These are phyloP conservation scores for Hippophae rhamnoides DNA, from an alignment of 306 rosid species.

Conservation along the genomic window DNA sequence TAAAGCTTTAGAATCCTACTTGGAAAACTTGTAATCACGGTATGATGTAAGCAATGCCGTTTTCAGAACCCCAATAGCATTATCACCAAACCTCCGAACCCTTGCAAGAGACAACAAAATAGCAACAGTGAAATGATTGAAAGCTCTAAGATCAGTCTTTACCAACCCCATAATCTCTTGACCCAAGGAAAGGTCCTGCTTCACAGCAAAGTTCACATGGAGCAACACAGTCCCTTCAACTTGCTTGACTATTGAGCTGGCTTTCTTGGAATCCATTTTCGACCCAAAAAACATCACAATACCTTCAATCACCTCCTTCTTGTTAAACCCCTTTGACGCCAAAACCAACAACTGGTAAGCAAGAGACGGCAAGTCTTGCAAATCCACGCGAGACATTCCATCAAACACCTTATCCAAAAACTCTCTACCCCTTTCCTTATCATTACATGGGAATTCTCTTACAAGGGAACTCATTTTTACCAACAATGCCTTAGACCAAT, in stretches of 20 bases:
- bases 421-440: slow-evolving; percentile 22
- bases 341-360: slow-evolving; percentile 34
- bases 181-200: slow-evolving; percentile 31
- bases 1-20: slow-evolving; percentile 10
- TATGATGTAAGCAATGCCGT: slow-evolving; percentile 13
- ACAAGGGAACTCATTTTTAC: slow-evolving; percentile 28
- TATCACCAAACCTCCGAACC: slow-evolving; percentile 29
- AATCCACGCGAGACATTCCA: slow-evolving; percentile 22
- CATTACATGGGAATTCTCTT: slow-evolving; percentile 20
- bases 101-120: slow-evolving; percentile 26
- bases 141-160: slow-evolving; percentile 23
- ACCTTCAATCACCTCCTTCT: slow-evolving; percentile 31
- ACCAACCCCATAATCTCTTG: slow-evolving; percentile 34
- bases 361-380: slow-evolving; percentile 38
- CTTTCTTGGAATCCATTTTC: slow-evolving; percentile 15
- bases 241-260: slow-evolving; percentile 26
- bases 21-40: slow-evolving; percentile 26
- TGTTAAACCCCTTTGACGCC: slow-evolving; percentile 30
- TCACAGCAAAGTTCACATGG: slow-evolving; percentile 33
- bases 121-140: slow-evolving; percentile 34
- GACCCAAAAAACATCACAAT: slow-evolving; percentile 31
- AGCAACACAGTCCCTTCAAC: slow-evolving; percentile 38
- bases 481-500: slow-evolving; percentile 32
- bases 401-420: slow-evolving; percentile 26
- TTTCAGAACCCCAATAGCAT: slow-evolving; percentile 22